phyloP scores from a whole-genome alignment of 257 asterid genomes.

The Petunia secreta region DNA sequence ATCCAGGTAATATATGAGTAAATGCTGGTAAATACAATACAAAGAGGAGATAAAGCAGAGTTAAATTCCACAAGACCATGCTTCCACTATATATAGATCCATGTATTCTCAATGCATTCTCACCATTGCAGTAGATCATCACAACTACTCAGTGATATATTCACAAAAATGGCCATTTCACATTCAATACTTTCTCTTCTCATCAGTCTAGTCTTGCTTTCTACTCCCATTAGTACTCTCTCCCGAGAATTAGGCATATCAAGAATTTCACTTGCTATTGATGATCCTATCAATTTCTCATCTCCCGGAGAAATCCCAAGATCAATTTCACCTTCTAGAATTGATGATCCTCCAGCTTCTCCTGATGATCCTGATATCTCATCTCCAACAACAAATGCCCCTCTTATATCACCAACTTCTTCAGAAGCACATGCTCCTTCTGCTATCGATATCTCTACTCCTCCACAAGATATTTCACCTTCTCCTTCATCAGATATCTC shows the following conservation, averaged over 20 bases:
- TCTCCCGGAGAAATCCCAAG: neutral
- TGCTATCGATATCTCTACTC: too few species aligned
- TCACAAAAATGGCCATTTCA: neutral
- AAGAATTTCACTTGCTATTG: neutral
- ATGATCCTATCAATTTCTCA: neutral
- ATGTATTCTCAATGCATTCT: neutral
- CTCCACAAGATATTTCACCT: neutral
- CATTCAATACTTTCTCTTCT: slow-evolving; percentile 13
- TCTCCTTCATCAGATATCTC: too few species aligned
- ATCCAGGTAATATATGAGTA: neutral
- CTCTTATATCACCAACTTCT: neutral
- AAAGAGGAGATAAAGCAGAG: neutral
- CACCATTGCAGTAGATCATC: neutral
- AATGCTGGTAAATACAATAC: neutral
- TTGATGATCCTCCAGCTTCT: neutral
- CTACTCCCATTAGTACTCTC: neutral
- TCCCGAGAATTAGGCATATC: neutral
- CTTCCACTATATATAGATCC: neutral
- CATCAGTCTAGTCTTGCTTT: neutral
- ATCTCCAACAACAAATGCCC: neutral
- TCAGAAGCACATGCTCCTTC: neutral
- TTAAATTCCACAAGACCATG: neutral
- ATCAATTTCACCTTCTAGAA: neutral
- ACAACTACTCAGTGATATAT: neutral
- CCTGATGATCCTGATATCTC: neutral